Evolutionary conservation across 2,329 filamentous ascomycete species (phyloP).

Genomic region (Botrytis hyacinthi): DNA sequence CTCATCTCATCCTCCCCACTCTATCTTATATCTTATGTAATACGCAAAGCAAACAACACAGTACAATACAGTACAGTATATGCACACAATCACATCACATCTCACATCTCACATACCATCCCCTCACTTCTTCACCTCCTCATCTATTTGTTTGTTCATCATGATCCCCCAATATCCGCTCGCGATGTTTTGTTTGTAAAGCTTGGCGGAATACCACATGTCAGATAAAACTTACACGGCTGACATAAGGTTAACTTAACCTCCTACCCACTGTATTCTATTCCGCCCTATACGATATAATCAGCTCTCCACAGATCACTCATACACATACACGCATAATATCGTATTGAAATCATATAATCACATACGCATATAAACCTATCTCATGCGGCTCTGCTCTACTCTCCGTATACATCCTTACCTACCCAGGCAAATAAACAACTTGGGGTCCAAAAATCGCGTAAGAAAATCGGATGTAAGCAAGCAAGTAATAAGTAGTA

Average conservation of each 20-base stretch:
- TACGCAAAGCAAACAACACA: background rate
- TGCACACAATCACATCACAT: background rate
- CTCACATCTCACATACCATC: background rate
- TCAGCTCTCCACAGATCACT: too few species aligned
- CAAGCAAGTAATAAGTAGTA: too few species aligned
- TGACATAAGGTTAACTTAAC: background rate
- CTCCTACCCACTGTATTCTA: too few species aligned
- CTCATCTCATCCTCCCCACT: constrained; percentile 7
- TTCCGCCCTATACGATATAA: too few species aligned
- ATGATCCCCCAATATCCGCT: background rate
- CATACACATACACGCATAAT: too few species aligned
- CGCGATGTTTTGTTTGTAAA: background rate
- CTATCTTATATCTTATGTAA: constrained; percentile 17
- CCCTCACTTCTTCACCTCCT: background rate
- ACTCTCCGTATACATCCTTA: too few species aligned
- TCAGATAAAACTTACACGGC: background rate
- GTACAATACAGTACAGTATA: background rate
- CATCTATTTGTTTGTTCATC: background rate
- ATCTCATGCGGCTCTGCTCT: background rate
- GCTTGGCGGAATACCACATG: background rate
- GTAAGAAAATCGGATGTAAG: too few species aligned
- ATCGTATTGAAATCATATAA: too few species aligned
- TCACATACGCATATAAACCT: too few species aligned
- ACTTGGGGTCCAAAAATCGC: too few species aligned
- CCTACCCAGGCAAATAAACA: too few species aligned